Conservation (phyloP, 1,284 basidiomycete genomes). For the Peniophora sp. region DNA sequence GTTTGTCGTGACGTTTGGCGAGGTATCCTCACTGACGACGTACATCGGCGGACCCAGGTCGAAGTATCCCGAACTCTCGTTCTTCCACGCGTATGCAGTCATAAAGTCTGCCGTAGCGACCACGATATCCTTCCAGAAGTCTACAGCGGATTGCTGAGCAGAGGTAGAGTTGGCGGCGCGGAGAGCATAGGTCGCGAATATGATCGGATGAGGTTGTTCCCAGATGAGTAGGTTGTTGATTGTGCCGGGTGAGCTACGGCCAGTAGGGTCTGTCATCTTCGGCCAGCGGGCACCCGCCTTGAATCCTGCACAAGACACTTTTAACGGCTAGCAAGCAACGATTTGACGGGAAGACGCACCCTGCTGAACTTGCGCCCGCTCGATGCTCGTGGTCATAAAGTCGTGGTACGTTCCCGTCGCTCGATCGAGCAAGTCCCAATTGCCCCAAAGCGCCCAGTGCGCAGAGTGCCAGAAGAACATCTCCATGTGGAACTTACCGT, state of each 20-base stretch:
- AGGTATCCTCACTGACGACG: conserved; percentile 49
- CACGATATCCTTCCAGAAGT: conserved; percentile 44
- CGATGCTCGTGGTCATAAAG: conserved; percentile 39
- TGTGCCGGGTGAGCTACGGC: conserved; percentile 48
- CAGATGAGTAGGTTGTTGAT: conserved; percentile 59
- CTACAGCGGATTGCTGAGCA: conserved; percentile 16
- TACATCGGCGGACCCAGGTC: conserved; percentile 56
- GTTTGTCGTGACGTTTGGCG: conserved; percentile 43
- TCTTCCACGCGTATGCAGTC: conserved; percentile 46
- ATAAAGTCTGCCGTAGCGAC: conserved; percentile 52
- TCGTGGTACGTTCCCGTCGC: conserved; percentile 35
- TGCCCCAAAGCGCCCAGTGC: conserved; percentile 56
- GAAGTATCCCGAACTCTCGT: conserved; percentile 36
- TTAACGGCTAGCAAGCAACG: too few relatives aligned
- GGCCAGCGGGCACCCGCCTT: conserved; percentile 48
- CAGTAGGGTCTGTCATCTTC: conserved; percentile 56
- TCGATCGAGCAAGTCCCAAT: conserved; percentile 44
- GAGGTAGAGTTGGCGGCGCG: conserved; percentile 23
- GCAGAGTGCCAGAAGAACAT: conserved; percentile 55
- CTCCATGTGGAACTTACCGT: conserved; percentile 55
- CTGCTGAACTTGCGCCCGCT: conserved; percentile 41
- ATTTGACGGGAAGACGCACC: conserved; percentile 7
- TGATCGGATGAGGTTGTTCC: conserved; percentile 52
- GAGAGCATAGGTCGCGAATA: conserved; percentile 53
- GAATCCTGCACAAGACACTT: conserved; percentile 28